Evolutionary conservation across 1,284 basidiomycete species (phyloP).

Genomic region (Ganoderma lingzhi): DNA sequence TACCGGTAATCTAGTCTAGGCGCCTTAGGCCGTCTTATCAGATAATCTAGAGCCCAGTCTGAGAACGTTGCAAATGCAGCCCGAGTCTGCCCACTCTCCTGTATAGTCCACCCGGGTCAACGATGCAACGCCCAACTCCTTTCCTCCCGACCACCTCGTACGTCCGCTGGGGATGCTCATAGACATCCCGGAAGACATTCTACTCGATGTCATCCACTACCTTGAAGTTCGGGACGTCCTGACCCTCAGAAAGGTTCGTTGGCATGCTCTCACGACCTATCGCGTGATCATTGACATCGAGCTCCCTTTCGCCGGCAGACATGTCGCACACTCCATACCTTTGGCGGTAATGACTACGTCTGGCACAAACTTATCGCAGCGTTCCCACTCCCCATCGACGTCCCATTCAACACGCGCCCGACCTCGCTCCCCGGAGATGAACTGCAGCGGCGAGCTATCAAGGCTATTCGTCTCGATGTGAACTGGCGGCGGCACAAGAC

Average conservation of each 20-base stretch:
- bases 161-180: constrained; percentile 29
- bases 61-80: constrained; percentile 4
- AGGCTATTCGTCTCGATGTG: constrained; percentile 56
- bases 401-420: constrained; percentile 40
- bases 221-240: constrained; percentile 52
- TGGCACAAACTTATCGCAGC: constrained; percentile 53
- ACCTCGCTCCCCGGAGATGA: constrained; percentile 42
- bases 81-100: background rate
- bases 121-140: constrained; percentile 15
- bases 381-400: constrained; percentile 46
- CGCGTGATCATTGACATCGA: constrained; percentile 23
- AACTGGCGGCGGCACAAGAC: constrained; percentile 56
- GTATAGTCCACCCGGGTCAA: constrained; percentile 18
- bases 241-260: constrained; percentile 54
- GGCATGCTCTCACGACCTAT: constrained; percentile 6
- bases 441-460: constrained; percentile 47
- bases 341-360: constrained; percentile 55
- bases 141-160: constrained; percentile 23
- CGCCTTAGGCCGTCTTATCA: constrained; percentile 28
- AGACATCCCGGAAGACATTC: constrained; percentile 49
- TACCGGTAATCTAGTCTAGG: background rate
- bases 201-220: constrained; percentile 43
- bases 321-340: constrained; percentile 53
- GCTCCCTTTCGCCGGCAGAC: constrained; percentile 48
- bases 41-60: constrained; percentile 25